Percentiles rank a stretch among this genome's conserved stretches.
phyloP scores from a whole-genome alignment of 306 rosid genomes.

The Malus sylvestris region DNA sequence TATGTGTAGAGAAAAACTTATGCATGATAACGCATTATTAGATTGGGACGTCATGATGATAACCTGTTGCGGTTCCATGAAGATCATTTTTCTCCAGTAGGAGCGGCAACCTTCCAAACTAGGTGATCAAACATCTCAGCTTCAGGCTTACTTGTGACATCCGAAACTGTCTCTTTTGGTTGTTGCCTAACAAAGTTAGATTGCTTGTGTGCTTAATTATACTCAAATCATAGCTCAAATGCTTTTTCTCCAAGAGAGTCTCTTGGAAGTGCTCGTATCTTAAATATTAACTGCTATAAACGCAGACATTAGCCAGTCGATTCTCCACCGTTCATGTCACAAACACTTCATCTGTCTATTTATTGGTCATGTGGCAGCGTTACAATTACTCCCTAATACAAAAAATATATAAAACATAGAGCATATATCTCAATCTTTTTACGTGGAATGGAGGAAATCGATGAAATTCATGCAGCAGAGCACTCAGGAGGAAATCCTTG shows the following conservation, averaged over 20 bases:
- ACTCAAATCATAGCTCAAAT: background rate
- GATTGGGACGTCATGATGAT: background rate
- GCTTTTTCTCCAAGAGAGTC: background rate
- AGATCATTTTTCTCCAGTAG: background rate
- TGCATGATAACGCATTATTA: background rate
- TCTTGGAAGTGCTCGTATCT: background rate
- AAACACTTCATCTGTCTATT: background rate
- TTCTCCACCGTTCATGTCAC: background rate
- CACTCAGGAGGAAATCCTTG: constrained; percentile 4
- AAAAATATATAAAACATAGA: background rate
- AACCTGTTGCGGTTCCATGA: background rate
- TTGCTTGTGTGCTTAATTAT: background rate
- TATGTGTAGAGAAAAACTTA: background rate
- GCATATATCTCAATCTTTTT: background rate
- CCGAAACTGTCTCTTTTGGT: background rate
- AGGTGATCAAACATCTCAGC: background rate
- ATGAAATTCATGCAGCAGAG: background rate
- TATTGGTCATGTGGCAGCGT: background rate
- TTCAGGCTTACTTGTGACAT: background rate
- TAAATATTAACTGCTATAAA: background rate
- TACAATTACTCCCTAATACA: background rate
- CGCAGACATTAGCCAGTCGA: background rate
- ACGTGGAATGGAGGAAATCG: background rate
- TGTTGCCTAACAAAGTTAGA: background rate
- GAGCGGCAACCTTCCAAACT: background rate